Conservation (phyloP, 306 rosid species). For the Oxytropis ochrocephala region DNA sequence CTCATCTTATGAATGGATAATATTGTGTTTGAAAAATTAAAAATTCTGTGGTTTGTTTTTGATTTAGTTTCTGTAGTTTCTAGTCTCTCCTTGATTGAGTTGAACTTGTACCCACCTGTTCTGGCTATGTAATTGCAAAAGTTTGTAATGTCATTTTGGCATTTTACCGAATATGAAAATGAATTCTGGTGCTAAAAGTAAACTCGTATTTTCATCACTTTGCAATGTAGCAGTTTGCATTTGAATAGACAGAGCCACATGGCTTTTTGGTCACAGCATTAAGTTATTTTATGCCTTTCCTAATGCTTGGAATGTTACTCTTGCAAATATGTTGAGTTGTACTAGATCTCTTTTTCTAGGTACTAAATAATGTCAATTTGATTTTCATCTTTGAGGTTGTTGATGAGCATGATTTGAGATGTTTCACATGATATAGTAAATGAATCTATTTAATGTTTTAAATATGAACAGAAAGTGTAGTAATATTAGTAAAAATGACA, state of each 20-base stretch:
- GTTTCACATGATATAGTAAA: neutral
- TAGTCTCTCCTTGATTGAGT: neutral
- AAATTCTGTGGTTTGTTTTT: neutral
- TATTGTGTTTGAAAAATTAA: neutral
- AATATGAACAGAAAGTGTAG: neutral
- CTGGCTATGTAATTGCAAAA: neutral
- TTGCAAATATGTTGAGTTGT: neutral
- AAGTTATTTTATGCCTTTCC: neutral
- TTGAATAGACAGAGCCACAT: neutral
- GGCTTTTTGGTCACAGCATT: neutral
- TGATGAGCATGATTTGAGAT: neutral
- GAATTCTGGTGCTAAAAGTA: neutral
- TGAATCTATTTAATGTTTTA: neutral
- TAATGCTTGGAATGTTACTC: neutral
- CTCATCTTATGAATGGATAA: neutral
- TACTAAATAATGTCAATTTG: neutral
- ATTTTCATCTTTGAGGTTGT: constrained; percentile 4
- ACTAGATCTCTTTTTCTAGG: neutral
- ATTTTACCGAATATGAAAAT: neutral
- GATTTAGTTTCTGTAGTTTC: neutral
- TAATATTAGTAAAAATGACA: too few relatives aligned
- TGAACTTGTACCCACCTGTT: neutral
- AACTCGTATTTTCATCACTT: neutral
- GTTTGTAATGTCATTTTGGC: neutral
- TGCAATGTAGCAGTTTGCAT: neutral